Evolutionary conservation across 805 yeast genomes (phyloP).

Genomic region (Hanseniaspora vineae): DNA sequence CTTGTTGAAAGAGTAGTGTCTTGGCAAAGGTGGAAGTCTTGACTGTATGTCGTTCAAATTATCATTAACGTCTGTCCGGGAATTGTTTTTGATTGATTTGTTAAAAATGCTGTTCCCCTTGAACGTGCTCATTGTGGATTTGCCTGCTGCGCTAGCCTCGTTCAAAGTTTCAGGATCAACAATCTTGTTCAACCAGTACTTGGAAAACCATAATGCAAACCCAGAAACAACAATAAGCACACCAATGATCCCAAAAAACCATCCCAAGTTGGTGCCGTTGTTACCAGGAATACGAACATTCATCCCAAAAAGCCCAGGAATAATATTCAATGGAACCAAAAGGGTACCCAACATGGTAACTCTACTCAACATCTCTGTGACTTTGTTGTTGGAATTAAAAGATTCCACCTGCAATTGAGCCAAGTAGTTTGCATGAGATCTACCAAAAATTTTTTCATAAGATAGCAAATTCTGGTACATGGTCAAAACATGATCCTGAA

Average conservation of each 20-base stretch:
- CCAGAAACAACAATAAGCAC: constrained; percentile 36
- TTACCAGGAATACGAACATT: constrained; percentile 96
- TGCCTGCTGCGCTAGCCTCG: constrained; percentile 23
- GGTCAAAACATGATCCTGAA: constrained; percentile 93
- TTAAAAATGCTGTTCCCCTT: background rate
- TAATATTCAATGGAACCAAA: constrained; percentile 85
- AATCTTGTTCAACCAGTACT: constrained; percentile 27
- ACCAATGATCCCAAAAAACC: constrained; percentile 47
- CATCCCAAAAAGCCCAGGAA: constrained; percentile 99
- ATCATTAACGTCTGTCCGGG: constrained; percentile 8
- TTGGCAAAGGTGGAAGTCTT: constrained; percentile 7
- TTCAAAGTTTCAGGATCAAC: constrained; percentile 23
- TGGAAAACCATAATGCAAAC: constrained; percentile 28
- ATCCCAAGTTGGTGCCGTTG: constrained; percentile 39
- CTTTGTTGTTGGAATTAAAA: constrained; percentile 93
- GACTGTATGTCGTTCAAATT: constrained; percentile 6
- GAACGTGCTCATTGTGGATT: constrained; percentile 18
- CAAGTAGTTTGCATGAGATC: constrained; percentile 91
- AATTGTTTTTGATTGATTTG: background rate
- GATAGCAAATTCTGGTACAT: constrained; percentile 94
- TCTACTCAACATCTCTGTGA: constrained; percentile 90
- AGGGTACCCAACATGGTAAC: constrained; percentile 90
- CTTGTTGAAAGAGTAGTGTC: background rate
- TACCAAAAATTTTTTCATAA: constrained; percentile 82
- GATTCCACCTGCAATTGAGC: constrained; percentile 96